Percentiles rank a stretch among this genome's conserved stretches.
Evolutionary conservation across 2,329 filamentous ascomycete genomes (phyloP).

Genomic region (Gnomoniopsis sp.): DNA sequence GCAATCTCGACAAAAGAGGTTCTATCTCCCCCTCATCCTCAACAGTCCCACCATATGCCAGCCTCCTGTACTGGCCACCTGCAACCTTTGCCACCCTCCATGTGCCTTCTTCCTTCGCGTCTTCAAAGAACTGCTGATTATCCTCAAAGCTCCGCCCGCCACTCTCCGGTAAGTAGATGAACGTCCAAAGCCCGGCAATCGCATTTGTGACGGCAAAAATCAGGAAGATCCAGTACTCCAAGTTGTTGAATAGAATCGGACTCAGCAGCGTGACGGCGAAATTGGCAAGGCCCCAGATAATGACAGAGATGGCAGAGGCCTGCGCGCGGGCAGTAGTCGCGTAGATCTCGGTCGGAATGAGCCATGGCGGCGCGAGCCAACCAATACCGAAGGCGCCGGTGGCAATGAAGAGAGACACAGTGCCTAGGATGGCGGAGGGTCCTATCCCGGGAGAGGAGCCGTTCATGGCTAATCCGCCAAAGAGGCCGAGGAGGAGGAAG

Average conservation of each 20-base stretch:
- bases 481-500: constrained; percentile 49
- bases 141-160: constrained; percentile 58
- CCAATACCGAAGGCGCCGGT: constrained; percentile 60
- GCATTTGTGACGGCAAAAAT: constrained; percentile 53
- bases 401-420: constrained; percentile 50
- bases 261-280: constrained; percentile 34
- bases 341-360: constrained; percentile 58
- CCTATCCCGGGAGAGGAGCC: constrained; percentile 28
- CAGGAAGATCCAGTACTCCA: constrained; percentile 56
- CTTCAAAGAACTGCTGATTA: constrained; percentile 56
- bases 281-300: constrained; percentile 55
- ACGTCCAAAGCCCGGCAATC: constrained; percentile 53
- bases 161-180: constrained; percentile 46
- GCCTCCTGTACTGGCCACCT: constrained; percentile 41
- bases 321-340: constrained; percentile 52
- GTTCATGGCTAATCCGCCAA: constrained; percentile 45
- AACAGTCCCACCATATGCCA: constrained; percentile 10
- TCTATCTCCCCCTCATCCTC: constrained; percentile 16
- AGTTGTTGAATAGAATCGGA: constrained; percentile 39
- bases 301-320: constrained; percentile 51
- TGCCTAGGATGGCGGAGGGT: constrained; percentile 45
- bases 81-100: constrained; percentile 53
- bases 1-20: constrained; percentile 15
- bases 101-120: constrained; percentile 44
- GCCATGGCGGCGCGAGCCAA: constrained; percentile 57